Conservation (phyloP, 345 rosid genomes). For the Pugionium cornutum region DNA sequence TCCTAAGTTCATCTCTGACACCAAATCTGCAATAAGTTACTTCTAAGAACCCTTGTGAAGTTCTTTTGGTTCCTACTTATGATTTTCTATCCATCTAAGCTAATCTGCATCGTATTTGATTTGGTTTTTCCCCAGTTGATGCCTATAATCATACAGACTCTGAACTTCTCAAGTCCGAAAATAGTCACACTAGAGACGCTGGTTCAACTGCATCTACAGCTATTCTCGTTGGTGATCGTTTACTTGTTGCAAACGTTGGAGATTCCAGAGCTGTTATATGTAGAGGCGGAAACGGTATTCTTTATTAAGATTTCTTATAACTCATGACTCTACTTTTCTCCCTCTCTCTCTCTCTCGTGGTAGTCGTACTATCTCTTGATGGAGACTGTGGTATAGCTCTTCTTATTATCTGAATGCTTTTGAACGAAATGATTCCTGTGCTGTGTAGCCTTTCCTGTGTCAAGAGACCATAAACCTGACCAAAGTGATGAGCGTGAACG, state of each 20-base stretch:
- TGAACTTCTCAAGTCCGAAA: constrained; percentile 84
- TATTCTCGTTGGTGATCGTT: constrained; percentile 79
- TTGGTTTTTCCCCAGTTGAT: constrained; percentile 57
- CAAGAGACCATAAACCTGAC: constrained; percentile 98
- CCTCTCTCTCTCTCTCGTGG: no score
- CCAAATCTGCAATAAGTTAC: constrained; percentile 86
- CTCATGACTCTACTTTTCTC: no score
- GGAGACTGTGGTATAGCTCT: no score
- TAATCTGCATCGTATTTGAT: neutral
- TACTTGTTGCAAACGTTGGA: constrained; percentile 95
- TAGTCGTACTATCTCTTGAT: no score
- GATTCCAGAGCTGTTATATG: constrained; percentile 97
- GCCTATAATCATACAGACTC: constrained; percentile 88
- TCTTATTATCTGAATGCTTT: no score
- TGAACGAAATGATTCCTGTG: neutral
- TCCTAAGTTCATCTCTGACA: constrained; percentile 91
- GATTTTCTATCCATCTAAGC: no score
- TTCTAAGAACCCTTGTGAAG: neutral
- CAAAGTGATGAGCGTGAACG: constrained; percentile 95
- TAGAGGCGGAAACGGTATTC: constrained; percentile 80
- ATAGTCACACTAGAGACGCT: constrained; percentile 87
- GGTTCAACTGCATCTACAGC: constrained; percentile 99
- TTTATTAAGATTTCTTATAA: no score
- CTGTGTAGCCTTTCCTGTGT: constrained; percentile 79
- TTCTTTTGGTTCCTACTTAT: neutral